These are phyloP conservation scores for Cercospora zeina DNA, from an alignment of 2,329 filamentous ascomycete genomes.

Conservation along the genomic window DNA sequence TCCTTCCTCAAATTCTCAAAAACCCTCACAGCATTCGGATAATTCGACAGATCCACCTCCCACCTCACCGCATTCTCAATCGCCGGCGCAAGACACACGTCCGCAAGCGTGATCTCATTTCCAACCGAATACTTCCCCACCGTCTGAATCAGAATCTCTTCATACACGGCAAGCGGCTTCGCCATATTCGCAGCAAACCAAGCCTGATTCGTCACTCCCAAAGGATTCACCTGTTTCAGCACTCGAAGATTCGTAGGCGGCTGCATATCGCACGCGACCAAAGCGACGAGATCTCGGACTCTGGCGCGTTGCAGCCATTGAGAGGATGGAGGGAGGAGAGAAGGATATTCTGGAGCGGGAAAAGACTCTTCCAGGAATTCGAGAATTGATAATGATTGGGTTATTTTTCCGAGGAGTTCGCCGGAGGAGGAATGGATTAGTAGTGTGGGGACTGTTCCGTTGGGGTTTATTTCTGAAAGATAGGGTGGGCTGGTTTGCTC, in stretches of 20 bases:
- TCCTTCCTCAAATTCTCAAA: background rate
- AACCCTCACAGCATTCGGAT: conserved; percentile 14
- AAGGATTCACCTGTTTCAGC: conserved; percentile 50
- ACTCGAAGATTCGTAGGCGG: conserved; percentile 61
- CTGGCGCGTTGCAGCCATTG: conserved; percentile 50
- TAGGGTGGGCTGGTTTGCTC: background rate
- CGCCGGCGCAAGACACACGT: conserved; percentile 17
- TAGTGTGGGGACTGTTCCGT: conserved; percentile 13
- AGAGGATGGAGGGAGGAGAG: conserved; percentile 56
- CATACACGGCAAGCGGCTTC: background rate
- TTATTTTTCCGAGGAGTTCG: conserved; percentile 6
- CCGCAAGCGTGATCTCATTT: conserved; percentile 10
- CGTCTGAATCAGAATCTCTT: background rate
- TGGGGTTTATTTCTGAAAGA: conserved; percentile 9
- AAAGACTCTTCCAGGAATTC: conserved; percentile 63
- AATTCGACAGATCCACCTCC: conserved; percentile 14
- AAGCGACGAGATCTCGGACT: conserved; percentile 55
- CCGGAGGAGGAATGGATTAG: conserved; percentile 7
- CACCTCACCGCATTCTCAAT: conserved; percentile 18
- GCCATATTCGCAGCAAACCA: background rate
- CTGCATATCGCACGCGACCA: conserved; percentile 61
- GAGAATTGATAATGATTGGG: conserved; percentile 60
- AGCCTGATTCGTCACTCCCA: conserved; percentile 38
- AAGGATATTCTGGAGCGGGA: conserved; percentile 38
- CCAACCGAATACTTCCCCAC: conserved; percentile 15